Evolutionary conservation across 2,329 filamentous ascomycete species (phyloP), one percentile per base, ranked within the genome.

Genomic region (Penicillium occitanis): DNA sequence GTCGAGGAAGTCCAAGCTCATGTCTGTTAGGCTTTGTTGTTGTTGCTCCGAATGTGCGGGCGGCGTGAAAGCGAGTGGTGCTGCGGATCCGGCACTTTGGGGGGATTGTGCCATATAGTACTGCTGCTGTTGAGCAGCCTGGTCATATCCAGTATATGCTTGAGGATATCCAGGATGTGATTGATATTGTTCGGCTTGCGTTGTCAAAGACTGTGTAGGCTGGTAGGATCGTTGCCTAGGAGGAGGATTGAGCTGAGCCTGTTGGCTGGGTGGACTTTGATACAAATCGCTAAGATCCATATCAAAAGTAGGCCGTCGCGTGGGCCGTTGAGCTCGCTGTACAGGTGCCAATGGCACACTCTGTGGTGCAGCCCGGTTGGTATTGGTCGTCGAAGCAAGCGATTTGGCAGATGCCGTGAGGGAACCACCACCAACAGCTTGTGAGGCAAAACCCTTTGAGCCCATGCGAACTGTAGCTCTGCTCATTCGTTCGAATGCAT

Each of bases 391-490:
- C 50, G 53, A 63, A 22, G 60, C 42, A 8, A 63, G 62, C 22
- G 60, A 59, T 13, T 63, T 62, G 22, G 44, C 33, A 25, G 65
- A 55, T 53, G 60, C 61, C 8, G 65, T 66, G 10, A 66, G 65
- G n/a, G 65, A 66, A 30, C 70, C 72, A 33, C 68, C 70, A 55
- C 75, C 69, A 35, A 76, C 75, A 25, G 76, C 73, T 63, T 78
- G 78, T 5, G 77, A 77, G 37, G 91, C 91, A 70, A 96, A 96
- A 0, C 92, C 92, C 19, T 91, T 93, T 0, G 90, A 90, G 71
- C 91, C 93, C 93, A 97, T 97, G 75, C 94, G 92, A 60, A 98
- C 91, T 0, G 94, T 98, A 10, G 93, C 93, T 80, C 95, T 96
- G 72, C 92, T 93, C 81, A 97, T 98, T 46, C 94, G 88, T 72